A percentile compares a stretch with the other conserved stretches of the same genome.
Evolutionary conservation across 2,329 filamentous ascomycete genomes (phyloP).

Genomic region (Claviceps monticola): DNA sequence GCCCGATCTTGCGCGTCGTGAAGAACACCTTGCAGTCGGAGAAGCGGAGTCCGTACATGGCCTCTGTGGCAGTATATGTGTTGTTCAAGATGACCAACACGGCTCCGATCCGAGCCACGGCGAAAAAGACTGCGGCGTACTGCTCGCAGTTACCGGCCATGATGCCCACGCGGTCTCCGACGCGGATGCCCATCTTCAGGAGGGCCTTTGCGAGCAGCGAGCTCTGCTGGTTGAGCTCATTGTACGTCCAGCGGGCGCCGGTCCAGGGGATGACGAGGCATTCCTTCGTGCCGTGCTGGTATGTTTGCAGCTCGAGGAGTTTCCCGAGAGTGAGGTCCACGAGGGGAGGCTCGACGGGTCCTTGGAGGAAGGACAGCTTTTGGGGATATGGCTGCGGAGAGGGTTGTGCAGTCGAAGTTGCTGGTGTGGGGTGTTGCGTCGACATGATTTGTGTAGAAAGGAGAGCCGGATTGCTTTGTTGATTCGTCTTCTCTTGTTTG

Average conservation of each 20-base stretch:
- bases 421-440: background rate
- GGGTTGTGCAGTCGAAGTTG: background rate
- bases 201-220: constrained; percentile 50
- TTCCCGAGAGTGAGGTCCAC: constrained; percentile 60
- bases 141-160: constrained; percentile 72
- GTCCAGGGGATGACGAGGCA: constrained; percentile 66
- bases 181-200: constrained; percentile 49
- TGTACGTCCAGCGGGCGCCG: constrained; percentile 58
- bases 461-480: too few relatives aligned
- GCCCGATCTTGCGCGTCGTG: constrained; percentile 55
- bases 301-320: constrained; percentile 56
- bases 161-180: constrained; percentile 58
- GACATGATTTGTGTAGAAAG: background rate
- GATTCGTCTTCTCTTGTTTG: too few relatives aligned
- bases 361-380: constrained; percentile 46
- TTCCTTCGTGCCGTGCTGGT: constrained; percentile 50
- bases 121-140: constrained; percentile 67
- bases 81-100: constrained; percentile 70
- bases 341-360: constrained; percentile 53
- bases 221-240: constrained; percentile 48
- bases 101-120: constrained; percentile 50
- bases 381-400: constrained; percentile 6
- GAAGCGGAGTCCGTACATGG: constrained; percentile 56
- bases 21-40: constrained; percentile 62
- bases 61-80: constrained; percentile 63